These are phyloP conservation scores for Helicostylum pulchrum DNA, from an alignment of 192 early-diverging fungal species.

Conservation along the genomic window DNA sequence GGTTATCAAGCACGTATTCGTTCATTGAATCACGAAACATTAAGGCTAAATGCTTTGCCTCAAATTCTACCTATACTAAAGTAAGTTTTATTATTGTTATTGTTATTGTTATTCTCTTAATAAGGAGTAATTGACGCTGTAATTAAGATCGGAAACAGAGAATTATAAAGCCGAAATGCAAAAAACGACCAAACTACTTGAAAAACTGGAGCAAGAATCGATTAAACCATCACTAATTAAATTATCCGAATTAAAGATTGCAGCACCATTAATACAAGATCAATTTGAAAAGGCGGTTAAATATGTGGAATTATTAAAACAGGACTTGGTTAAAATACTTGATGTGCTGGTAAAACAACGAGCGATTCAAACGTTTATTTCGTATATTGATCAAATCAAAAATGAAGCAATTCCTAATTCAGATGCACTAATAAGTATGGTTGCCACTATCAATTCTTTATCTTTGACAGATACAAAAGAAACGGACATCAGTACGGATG, in stretches of 20 bases:
- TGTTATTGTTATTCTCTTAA: neutral
- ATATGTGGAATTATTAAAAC: too few species aligned
- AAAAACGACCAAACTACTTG: neutral
- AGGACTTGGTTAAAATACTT: too few species aligned
- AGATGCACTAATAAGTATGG: too few species aligned
- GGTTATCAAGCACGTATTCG: constrained; percentile 3
- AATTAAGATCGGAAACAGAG: neutral
- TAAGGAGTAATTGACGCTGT: neutral
- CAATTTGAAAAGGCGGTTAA: too few species aligned
- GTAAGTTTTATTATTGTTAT: neutral
- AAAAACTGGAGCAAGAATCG: neutral
- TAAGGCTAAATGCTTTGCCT: constrained; percentile 1
- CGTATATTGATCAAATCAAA: too few species aligned
- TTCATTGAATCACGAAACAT: neutral
- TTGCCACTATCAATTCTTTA: too few species aligned
- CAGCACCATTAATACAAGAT: too few species aligned
- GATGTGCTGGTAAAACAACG: too few species aligned
- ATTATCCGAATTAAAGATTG: neutral
- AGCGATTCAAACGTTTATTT: too few species aligned
- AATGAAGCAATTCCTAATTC: too few species aligned
- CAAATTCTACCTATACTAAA: constrained; percentile 9
- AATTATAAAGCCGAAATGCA: neutral
- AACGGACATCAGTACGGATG: too few species aligned
- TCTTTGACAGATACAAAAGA: too few species aligned
- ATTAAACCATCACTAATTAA: neutral